Base-by-base conservation (phyloP, 306 rosid genomes). In the Rosa multiflora region DNA sequence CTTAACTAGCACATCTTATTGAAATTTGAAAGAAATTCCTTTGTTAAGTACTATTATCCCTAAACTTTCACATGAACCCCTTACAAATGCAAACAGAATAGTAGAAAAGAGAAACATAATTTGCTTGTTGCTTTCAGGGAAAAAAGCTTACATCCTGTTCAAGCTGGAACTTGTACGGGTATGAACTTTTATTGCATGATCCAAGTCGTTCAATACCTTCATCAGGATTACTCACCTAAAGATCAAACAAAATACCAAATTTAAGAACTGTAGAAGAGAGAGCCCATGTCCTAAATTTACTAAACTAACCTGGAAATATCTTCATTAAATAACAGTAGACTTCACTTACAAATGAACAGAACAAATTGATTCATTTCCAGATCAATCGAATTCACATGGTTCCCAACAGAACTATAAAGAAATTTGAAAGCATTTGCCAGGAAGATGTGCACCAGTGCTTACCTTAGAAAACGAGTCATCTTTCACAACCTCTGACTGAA, bases 121-220 rank as follows among this genome's bases (percentile, higher is more conserved):
- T 17, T 71, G 63, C 49, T 3, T 64, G 48, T 62, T 37, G n/a
- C 23, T 76, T 70, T 42, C 12, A 48, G 72, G 70, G 4, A 13
- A 53, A 75, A 75, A 80, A 63, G 55, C 96, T 91, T 89, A 91
- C 96, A 80, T 91, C 96, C 81, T 89, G 88, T 74, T 91, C 96
- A 64, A 91, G 93, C 81, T 89, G 93, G 77, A 84, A 83, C 81
- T 86, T 89, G 78, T 79, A 84, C 17, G 78, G 80, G 80, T 75
- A 76, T 49, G 78, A 77, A 79, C 73, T 80, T 75, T 67, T 84
- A 75, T 72, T 48, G 86, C 70, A 80, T 4, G 81, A 73, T 74
- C 83, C 83, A 52, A 63, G 47, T 56, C 75, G 81, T 67, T 78
- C 68, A 6, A 82, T 55, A 80, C 75, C 61, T 32, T 74, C 80